These are phyloP conservation scores for Stevia rebaudiana DNA, from an alignment of 140 eudicot genomes.

Conservation along the genomic window DNA sequence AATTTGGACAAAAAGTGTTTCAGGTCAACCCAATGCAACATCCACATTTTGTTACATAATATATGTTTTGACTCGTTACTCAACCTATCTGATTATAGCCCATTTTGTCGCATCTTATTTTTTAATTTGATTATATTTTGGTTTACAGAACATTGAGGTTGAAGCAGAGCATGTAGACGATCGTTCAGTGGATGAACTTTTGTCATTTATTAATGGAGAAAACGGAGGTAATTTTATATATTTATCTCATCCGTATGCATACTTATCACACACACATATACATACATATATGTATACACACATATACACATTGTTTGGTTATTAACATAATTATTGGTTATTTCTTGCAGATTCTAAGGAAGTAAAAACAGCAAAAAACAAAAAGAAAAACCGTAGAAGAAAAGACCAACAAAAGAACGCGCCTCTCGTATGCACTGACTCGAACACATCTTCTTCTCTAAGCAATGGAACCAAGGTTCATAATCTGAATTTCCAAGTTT, in stretches of 20 bases:
- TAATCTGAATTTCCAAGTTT: slow-evolving; percentile 6
- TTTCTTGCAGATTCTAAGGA: slow-evolving; percentile 59
- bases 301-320: not conserved
- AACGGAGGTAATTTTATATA: slow-evolving; percentile 55
- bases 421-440: slow-evolving; percentile 25
- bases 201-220: slow-evolving; percentile 86
- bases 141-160: slow-evolving; percentile 47
- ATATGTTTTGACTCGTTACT: not conserved
- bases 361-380: slow-evolving; percentile 58
- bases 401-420: slow-evolving; percentile 62
- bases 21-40: slow-evolving; percentile 1
- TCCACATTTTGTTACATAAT: not conserved
- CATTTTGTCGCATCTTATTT: not conserved
- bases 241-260: not conserved
- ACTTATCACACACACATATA: not conserved
- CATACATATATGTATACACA: too few relatives aligned
- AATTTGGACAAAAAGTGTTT: slow-evolving; percentile 3
- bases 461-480: slow-evolving; percentile 32
- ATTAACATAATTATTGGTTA: not conserved
- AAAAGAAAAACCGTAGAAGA: slow-evolving; percentile 78
- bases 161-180: slow-evolving; percentile 75
- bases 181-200: slow-evolving; percentile 84
- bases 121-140: slow-evolving; percentile 17
- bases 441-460: slow-evolving; percentile 29
- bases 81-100: not conserved